These are phyloP conservation scores for Plantago major DNA, from an alignment of 257 asterid species.

Conservation along the genomic window DNA sequence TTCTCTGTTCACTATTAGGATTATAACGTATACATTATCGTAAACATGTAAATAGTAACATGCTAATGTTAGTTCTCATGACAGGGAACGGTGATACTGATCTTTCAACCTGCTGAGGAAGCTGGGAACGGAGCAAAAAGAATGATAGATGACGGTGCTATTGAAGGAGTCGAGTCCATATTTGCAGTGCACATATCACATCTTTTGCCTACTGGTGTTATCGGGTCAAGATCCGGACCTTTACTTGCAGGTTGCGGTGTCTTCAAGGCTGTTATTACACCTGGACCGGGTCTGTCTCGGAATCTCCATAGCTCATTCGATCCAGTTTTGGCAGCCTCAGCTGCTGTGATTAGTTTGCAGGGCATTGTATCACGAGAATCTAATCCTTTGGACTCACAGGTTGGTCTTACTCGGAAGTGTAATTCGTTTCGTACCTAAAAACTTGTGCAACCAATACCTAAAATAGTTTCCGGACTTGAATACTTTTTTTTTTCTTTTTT, in stretches of 20 bases:
- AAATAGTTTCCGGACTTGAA: too few species aligned
- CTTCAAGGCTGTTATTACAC: conserved; percentile 61
- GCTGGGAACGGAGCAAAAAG: conserved; percentile 93
- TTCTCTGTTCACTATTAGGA: too few species aligned
- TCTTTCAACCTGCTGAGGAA: conserved; percentile 97
- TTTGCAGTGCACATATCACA: conserved; percentile 76
- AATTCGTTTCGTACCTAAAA: too few species aligned
- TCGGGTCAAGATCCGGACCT: conserved; percentile 82
- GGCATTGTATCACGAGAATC: conserved; percentile 87
- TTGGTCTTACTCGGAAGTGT: conserved; percentile 9
- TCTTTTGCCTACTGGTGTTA: conserved; percentile 53
- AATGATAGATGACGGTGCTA: conserved; percentile 76
- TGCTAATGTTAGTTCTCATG: neutral
- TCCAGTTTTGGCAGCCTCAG: conserved; percentile 80
- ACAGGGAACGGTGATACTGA: conserved; percentile 80
- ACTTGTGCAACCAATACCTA: too few species aligned
- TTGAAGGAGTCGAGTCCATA: conserved; percentile 78
- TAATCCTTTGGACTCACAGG: conserved; percentile 89
- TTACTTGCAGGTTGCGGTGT: conserved; percentile 93
- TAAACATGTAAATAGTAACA: too few species aligned
- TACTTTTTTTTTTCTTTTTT: too few species aligned
- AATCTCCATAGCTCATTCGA: conserved; percentile 40
- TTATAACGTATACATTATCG: too few species aligned
- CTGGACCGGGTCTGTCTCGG: conserved; percentile 20
- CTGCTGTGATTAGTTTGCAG: conserved; percentile 82